Conservation (phyloP, 2,329 filamentous ascomycete species). For the Trichophyton mentagrophytes region DNA sequence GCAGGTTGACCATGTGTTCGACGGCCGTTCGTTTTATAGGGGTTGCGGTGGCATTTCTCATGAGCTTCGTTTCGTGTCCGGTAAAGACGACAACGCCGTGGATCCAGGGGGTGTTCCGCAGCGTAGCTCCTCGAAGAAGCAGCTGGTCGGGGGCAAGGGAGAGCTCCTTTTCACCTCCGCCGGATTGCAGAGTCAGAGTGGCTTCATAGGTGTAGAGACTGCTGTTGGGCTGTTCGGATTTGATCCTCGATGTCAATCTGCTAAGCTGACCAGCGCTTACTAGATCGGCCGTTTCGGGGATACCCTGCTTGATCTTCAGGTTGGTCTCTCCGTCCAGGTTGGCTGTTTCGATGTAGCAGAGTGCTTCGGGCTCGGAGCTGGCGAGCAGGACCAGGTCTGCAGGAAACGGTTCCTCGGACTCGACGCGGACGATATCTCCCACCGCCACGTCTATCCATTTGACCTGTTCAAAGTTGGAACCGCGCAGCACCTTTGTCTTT, state of each 20-base stretch:
- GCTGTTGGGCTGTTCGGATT: slow-evolving; percentile 95
- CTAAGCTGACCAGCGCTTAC: slow-evolving; percentile 80
- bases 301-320: slow-evolving; percentile 93
- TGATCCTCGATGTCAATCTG: slow-evolving; percentile 69
- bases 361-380: slow-evolving; percentile 88
- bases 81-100: slow-evolving; percentile 95
- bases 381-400: slow-evolving; percentile 85
- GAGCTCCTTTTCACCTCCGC: slow-evolving; percentile 85
- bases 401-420: slow-evolving; percentile 90
- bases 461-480: slow-evolving; percentile 70
- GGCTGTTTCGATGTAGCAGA: slow-evolving; percentile 97
- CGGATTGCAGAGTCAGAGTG: slow-evolving; percentile 78
- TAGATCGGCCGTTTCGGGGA: slow-evolving; percentile 79
- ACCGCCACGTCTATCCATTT: slow-evolving; percentile 92
- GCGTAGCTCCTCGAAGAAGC: slow-evolving; percentile 77
- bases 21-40: slow-evolving; percentile 97
- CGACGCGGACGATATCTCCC: slow-evolving; percentile 81
- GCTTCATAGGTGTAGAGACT: slow-evolving; percentile 98
- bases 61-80: slow-evolving; percentile 95
- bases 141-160: slow-evolving; percentile 69
- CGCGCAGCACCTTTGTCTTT: slow-evolving; percentile 68
- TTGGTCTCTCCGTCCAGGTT: slow-evolving; percentile 98
- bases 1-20: slow-evolving; percentile 81
- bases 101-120: slow-evolving; percentile 94
- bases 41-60: slow-evolving; percentile 93